Conservation (phyloP, 441 rosid genomes). For the Viola pubescens region DNA sequence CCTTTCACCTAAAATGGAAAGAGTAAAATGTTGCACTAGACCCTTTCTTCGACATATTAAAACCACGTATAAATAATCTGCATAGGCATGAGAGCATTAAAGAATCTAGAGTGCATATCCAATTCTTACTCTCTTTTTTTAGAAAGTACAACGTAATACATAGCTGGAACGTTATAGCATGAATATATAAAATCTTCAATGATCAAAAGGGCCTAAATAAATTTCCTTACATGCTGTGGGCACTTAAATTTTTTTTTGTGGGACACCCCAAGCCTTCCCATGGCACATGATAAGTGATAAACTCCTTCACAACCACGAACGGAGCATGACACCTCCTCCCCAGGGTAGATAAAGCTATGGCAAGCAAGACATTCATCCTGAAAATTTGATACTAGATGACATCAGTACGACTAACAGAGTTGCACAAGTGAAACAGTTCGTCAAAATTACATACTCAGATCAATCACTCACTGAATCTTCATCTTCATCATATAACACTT, state of each 20-base stretch:
- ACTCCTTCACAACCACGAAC: conserved; percentile 56
- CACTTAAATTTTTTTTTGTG: conserved; percentile 57
- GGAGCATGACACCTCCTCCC: conserved; percentile 57
- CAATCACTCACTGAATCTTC: not conserved
- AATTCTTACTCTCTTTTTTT: not conserved
- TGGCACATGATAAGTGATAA: conserved; percentile 55
- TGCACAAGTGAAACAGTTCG: not conserved
- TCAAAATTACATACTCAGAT: not conserved
- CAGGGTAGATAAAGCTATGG: conserved; percentile 41
- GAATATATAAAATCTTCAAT: not conserved
- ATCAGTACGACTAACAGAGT: conserved; percentile 2
- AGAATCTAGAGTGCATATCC: not conserved
- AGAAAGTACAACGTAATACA: not conserved
- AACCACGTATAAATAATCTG: conserved; percentile 8
- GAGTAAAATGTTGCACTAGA: not conserved
- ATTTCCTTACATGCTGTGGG: conserved; percentile 73
- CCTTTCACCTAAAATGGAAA: conserved; percentile 2
- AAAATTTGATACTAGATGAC: conserved; percentile 5
- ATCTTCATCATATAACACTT: not conserved
- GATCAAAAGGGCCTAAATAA: conserved; percentile 9
- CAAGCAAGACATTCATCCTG: conserved; percentile 73
- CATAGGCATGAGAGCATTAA: not conserved
- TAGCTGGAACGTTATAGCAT: not conserved
- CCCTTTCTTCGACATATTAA: not conserved
- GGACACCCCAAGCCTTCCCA: conserved; percentile 32